A percentile compares a stretch with the other conserved stretches of the same genome.
These are phyloP conservation scores for Adansonia grandidieri DNA, from an alignment of 441 rosid genomes.

Conservation along the genomic window DNA sequence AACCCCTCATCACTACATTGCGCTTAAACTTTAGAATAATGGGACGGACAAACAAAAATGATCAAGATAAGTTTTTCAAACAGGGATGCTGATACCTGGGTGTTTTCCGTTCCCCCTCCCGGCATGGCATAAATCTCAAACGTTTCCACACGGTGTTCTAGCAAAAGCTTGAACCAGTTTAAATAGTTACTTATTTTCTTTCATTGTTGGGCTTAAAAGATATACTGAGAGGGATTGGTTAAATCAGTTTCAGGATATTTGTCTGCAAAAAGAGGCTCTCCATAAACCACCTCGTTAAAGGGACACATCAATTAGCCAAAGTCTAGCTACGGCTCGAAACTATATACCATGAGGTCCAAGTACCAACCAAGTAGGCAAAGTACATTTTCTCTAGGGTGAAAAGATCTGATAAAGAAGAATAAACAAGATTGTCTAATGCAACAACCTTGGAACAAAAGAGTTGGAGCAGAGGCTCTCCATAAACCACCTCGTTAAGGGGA, in stretches of 20 bases:
- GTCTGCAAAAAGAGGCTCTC: not conserved
- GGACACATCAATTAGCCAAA: not conserved
- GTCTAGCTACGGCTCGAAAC: not conserved
- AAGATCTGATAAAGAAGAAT: not conserved
- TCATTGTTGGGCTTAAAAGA: not conserved
- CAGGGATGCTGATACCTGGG: not conserved
- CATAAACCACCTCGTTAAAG: not conserved
- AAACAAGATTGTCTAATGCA: not conserved
- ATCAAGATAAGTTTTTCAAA: constrained; percentile 8
- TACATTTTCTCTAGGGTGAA: not conserved
- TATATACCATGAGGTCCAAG: constrained; percentile 11
- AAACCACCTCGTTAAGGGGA: not conserved
- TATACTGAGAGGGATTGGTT: not conserved
- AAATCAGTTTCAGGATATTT: not conserved
- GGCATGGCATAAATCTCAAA: not conserved
- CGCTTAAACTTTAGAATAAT: not conserved
- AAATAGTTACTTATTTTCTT: not conserved
- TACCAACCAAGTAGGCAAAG: constrained; percentile 8
- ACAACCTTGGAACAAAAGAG: constrained; percentile 12
- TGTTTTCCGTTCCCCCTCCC: not conserved
- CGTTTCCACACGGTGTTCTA: not conserved
- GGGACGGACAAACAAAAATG: not conserved
- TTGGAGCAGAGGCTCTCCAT: not conserved
- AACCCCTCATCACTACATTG: not conserved
- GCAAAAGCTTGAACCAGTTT: not conserved